phyloP scores from a whole-genome alignment of 1,139 yeast genomes.

The Saccharomyces hybrid region DNA sequence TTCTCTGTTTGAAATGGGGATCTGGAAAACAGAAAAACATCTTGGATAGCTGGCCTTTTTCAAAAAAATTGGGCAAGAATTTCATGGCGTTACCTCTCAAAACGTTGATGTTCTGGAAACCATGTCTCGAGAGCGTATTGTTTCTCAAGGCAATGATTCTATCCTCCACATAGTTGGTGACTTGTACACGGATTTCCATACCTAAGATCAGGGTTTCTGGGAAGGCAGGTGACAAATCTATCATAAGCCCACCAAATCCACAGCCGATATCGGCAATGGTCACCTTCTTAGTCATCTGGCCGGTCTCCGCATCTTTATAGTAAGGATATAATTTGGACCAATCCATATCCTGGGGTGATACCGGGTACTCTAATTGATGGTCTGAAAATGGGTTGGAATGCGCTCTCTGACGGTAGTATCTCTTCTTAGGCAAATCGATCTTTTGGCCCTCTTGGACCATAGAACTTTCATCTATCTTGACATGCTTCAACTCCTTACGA shows the following conservation, averaged over 20 bases:
- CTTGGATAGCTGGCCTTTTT: constrained; percentile 70
- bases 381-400: constrained; percentile 97
- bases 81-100: constrained; percentile 96
- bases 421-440: constrained; percentile 65
- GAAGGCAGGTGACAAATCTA: constrained; percentile 69
- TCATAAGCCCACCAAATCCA: constrained; percentile 91
- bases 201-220: constrained; percentile 74
- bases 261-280: constrained; percentile 96
- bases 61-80: constrained; percentile 87
- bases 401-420: constrained; percentile 92
- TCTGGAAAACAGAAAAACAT: constrained; percentile 98
- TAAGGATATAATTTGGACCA: constrained; percentile 76
- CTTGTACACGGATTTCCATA: constrained; percentile 97
- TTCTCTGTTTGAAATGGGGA: constrained; percentile 95
- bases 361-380: constrained; percentile 84
- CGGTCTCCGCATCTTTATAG: constrained; percentile 37
- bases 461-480: constrained; percentile 26
- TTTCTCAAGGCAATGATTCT: constrained; percentile 77
- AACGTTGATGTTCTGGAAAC: constrained; percentile 78
- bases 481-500: constrained; percentile 36
- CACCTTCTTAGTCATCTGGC: constrained; percentile 48
- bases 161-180: constrained; percentile 94
- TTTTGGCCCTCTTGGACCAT: constrained; percentile 13
- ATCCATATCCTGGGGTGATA: constrained; percentile 73
- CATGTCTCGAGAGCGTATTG: constrained; percentile 29